Conservation (phyloP, 441 rosid genomes). For the Omphalea diandra region DNA sequence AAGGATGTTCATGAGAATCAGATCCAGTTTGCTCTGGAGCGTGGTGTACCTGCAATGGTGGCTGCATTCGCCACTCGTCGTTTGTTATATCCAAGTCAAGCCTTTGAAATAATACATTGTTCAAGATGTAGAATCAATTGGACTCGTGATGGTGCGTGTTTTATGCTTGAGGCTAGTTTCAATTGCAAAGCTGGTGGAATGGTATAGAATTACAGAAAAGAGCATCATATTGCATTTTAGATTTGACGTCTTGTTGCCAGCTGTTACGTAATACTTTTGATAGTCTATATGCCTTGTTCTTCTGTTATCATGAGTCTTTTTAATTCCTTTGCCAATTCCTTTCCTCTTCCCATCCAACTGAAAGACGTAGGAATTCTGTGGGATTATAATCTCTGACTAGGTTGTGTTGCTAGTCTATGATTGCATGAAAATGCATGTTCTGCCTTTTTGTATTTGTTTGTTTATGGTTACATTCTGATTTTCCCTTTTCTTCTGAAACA, state of each 20-base stretch:
- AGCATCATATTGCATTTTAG: neutral
- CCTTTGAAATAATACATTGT: constrained; percentile 95
- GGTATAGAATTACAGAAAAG: neutral
- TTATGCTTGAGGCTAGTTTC: too few species aligned
- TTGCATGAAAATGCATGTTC: neutral
- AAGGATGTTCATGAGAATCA: constrained; percentile 99
- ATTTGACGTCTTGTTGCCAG: too few species aligned
- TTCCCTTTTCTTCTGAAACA: constrained; percentile 16
- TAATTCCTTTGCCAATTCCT: neutral
- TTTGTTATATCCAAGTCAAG: constrained; percentile 88
- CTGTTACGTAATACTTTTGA: too few species aligned
- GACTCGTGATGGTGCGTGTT: constrained; percentile 94
- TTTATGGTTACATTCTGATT: constrained; percentile 28
- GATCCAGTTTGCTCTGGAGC: constrained; percentile 98
- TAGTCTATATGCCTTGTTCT: neutral
- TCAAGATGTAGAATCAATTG: constrained; percentile 98
- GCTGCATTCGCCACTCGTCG: constrained; percentile 89
- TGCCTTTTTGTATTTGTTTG: neutral
- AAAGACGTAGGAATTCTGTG: neutral
- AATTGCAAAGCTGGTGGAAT: too few species aligned
- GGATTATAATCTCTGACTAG: neutral
- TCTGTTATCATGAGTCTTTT: neutral
- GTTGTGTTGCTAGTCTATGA: neutral
- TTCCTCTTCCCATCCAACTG: neutral
- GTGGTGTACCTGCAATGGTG: constrained; percentile 98